These are phyloP conservation scores for Penicillium steckii DNA, from an alignment of 495 filamentous ascomycete genomes.

Conservation along the genomic window DNA sequence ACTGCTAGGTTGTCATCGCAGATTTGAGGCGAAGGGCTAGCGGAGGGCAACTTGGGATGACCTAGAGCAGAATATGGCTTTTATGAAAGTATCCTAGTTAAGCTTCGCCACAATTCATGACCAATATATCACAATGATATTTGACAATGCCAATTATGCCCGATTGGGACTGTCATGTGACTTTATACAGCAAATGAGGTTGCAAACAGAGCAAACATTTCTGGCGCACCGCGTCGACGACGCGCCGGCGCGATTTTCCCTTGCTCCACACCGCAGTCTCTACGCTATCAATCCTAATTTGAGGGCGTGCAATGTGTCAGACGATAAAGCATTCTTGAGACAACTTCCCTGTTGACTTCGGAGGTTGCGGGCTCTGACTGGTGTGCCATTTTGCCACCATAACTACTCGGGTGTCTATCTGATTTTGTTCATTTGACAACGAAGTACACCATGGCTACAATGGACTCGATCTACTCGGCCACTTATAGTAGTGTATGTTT, in stretches of 20 bases:
- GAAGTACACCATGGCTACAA: slow-evolving; percentile 41
- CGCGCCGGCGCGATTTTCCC: slow-evolving; percentile 19
- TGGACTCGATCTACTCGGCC: slow-evolving; percentile 70
- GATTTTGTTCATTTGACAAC: slow-evolving; percentile 18
- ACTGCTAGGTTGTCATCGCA: too few species aligned
- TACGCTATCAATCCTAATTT: slow-evolving; percentile 8
- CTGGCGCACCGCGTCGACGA: too few species aligned
- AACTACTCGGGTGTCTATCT: slow-evolving; percentile 21
- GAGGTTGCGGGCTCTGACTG: slow-evolving; percentile 13
- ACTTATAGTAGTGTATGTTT: slow-evolving; percentile 94
- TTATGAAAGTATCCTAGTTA: too few species aligned
- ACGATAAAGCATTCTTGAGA: slow-evolving; percentile 8
- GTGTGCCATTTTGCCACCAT: slow-evolving; percentile 9
- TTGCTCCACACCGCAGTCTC: slow-evolving; percentile 19
- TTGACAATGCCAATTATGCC: too few species aligned
- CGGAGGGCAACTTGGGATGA: too few species aligned
- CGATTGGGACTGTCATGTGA: too few species aligned
- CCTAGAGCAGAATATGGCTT: too few species aligned
- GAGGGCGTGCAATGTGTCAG: slow-evolving; percentile 19
- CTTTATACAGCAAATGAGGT: too few species aligned
- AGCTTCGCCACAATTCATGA: too few species aligned
- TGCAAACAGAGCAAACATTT: too few species aligned
- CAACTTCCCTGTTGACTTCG: slow-evolving; percentile 12
- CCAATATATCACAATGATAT: too few species aligned
- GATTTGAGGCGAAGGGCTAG: too few species aligned